Conservation (phyloP, 2,329 filamentous ascomycete species). For the Exophiala sp. region DNA sequence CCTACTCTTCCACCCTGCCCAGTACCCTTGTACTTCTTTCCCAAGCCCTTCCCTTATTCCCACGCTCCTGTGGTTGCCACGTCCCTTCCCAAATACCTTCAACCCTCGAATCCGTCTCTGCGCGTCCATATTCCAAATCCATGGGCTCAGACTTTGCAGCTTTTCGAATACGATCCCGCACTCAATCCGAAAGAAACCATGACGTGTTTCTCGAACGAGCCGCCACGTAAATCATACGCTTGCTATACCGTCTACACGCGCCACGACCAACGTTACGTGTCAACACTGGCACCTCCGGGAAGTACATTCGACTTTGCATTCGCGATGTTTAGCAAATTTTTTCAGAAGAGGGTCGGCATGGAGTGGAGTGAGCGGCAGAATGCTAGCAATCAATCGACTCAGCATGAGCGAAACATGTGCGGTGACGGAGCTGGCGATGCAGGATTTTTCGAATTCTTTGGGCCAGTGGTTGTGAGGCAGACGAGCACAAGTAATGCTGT, state of each 20-base stretch:
- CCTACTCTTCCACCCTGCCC: constrained; percentile 11
- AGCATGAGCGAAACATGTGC: neutral
- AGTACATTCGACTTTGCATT: constrained; percentile 43
- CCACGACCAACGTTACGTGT: constrained; percentile 30
- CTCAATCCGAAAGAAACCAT: constrained; percentile 44
- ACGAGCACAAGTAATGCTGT: constrained; percentile 13
- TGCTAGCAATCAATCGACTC: constrained; percentile 23
- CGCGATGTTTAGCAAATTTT: constrained; percentile 54
- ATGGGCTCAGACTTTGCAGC: constrained; percentile 43
- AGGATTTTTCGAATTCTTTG: constrained; percentile 3
- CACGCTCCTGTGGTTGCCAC: constrained; percentile 15
- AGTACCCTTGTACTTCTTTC: constrained; percentile 5
- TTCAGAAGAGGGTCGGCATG: constrained; percentile 55
- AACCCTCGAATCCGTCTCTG: constrained; percentile 12
- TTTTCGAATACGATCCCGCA: constrained; percentile 54
- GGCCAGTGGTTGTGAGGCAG: constrained; percentile 21
- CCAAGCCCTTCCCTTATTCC: constrained; percentile 10
- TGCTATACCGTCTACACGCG: constrained; percentile 52
- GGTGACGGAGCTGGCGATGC: constrained; percentile 15
- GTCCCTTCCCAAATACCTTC: constrained; percentile 12
- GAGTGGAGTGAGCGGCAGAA: constrained; percentile 52
- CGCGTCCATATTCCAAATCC: constrained; percentile 26
- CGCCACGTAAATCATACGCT: constrained; percentile 51
- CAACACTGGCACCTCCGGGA: constrained; percentile 35
- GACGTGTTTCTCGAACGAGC: neutral